Percentiles rank a stretch among this genome's conserved stretches.
Conservation (phyloP, 306 rosid species). For the Acacia acuminata region DNA sequence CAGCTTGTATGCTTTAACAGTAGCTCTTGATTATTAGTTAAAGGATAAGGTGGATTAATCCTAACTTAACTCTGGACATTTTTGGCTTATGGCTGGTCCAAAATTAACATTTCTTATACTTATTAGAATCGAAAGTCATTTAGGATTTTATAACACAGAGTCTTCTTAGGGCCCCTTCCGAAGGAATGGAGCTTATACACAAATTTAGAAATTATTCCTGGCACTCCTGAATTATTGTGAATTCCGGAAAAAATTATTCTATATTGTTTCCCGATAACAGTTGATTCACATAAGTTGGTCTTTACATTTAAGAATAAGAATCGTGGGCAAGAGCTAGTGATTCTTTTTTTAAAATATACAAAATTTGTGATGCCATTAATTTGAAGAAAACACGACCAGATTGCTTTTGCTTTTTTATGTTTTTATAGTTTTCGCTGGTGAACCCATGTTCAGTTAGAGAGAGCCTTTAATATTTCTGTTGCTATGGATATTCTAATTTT, state of each 20-base stretch:
- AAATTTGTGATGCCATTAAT: not conserved
- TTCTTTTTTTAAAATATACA: not conserved
- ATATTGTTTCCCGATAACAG: not conserved
- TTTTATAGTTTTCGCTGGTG: not conserved
- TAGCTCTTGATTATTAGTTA: not conserved
- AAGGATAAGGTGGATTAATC: constrained; percentile 5
- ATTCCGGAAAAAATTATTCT: not conserved
- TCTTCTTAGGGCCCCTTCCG: constrained; percentile 8
- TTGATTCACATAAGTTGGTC: constrained; percentile 1
- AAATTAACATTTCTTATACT: constrained; percentile 14
- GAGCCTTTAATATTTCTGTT: not conserved
- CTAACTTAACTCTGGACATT: not conserved
- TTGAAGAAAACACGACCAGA: not conserved
- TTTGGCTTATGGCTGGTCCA: constrained; percentile 2
- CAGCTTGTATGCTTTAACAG: constrained; percentile 1
- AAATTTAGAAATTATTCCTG: not conserved
- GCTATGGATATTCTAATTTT: not conserved
- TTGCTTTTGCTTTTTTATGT: not conserved
- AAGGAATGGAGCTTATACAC: constrained; percentile 2
- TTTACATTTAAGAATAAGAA: constrained; percentile 18
- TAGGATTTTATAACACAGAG: constrained; percentile 1
- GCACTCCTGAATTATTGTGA: not conserved
- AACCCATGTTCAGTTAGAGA: not conserved
- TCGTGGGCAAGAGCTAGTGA: not conserved
- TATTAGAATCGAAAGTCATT: not conserved